Conservation (phyloP, 768 basidiomycete species). For the Phlebiopsis flavidoalba region DNA sequence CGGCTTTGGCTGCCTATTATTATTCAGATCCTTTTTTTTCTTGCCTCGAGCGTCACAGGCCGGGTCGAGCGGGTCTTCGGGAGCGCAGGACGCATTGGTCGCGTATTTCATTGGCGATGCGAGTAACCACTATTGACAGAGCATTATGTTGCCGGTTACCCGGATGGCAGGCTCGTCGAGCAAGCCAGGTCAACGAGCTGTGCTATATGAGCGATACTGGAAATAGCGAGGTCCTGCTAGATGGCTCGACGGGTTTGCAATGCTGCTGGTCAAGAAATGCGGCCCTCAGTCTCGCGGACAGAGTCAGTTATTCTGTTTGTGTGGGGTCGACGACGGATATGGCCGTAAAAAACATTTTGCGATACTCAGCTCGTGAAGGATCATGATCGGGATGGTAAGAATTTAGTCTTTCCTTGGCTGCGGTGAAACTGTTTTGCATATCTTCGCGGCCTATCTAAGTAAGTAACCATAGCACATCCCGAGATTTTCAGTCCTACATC, state of each 20-base stretch:
- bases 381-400: constrained; percentile 75
- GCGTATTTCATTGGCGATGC: constrained; percentile 71
- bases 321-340: no score
- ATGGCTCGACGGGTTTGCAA: constrained; percentile 84
- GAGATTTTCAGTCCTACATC: constrained; percentile 73
- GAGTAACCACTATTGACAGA: constrained; percentile 62
- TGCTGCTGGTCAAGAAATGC: constrained; percentile 88
- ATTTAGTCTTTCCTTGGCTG: not conserved
- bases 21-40: no score
- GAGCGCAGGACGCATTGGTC: constrained; percentile 70
- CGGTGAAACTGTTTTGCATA: not conserved
- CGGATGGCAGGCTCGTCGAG: constrained; percentile 70
- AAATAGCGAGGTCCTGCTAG: constrained; percentile 70
- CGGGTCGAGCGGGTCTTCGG: constrained; percentile 82
- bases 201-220: constrained; percentile 64
- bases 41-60: constrained; percentile 89
- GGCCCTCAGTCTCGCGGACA: constrained; percentile 56
- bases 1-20: not conserved
- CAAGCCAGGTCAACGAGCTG: constrained; percentile 55
- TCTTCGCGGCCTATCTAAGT: no score
- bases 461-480: constrained; percentile 84
- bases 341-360: constrained; percentile 59
- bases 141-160: constrained; percentile 68
- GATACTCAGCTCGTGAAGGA: constrained; percentile 56
- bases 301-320: no score